A percentile compares a stretch with the other conserved stretches of the same genome.
Evolutionary conservation across 345 rosid genomes (phyloP).

Genomic region (Firmiana major): DNA sequence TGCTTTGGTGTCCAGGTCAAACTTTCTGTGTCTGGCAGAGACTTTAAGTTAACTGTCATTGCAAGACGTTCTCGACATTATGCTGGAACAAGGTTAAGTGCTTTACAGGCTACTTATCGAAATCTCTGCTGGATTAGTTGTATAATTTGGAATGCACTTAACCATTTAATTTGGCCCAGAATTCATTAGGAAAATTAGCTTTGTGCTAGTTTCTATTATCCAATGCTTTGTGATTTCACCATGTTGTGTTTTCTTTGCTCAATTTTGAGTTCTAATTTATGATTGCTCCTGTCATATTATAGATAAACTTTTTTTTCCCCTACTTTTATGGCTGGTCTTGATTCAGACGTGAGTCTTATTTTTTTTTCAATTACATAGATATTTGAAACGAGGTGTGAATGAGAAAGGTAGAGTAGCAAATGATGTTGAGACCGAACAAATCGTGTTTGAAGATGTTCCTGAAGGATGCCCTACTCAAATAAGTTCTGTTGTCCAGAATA

Average conservation of each 20-base stretch:
- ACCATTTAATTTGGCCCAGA: not conserved
- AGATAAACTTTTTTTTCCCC: not conserved
- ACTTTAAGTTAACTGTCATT: slow-evolving; percentile 66
- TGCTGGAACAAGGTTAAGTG: slow-evolving; percentile 89
- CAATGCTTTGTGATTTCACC: not conserved
- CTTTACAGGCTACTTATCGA: not conserved
- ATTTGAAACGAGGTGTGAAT: slow-evolving; percentile 88
- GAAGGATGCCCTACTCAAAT: slow-evolving; percentile 56
- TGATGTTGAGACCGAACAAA: slow-evolving; percentile 99
- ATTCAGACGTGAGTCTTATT: slow-evolving; percentile 13
- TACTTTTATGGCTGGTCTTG: slow-evolving; percentile 11
- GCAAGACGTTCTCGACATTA: slow-evolving; percentile 91
- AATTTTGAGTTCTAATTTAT: not conserved
- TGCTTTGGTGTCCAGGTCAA: slow-evolving; percentile 48
- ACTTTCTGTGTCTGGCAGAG: slow-evolving; percentile 57
- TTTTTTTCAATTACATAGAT: slow-evolving; percentile 39
- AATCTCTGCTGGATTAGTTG: not conserved
- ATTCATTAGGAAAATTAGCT: not conserved
- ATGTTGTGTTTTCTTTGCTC: not conserved
- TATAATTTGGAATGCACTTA: not conserved
- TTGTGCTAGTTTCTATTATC: not conserved
- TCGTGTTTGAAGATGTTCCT: slow-evolving; percentile 75
- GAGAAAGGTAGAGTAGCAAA: slow-evolving; percentile 96
- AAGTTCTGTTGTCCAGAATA: slow-evolving; percentile 89
- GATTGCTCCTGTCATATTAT: not conserved